A percentile compares a stretch with the other conserved stretches of the same genome.
Evolutionary conservation across 2,329 filamentous ascomycete genomes (phyloP).

Genomic region (Thelonectria olida): DNA sequence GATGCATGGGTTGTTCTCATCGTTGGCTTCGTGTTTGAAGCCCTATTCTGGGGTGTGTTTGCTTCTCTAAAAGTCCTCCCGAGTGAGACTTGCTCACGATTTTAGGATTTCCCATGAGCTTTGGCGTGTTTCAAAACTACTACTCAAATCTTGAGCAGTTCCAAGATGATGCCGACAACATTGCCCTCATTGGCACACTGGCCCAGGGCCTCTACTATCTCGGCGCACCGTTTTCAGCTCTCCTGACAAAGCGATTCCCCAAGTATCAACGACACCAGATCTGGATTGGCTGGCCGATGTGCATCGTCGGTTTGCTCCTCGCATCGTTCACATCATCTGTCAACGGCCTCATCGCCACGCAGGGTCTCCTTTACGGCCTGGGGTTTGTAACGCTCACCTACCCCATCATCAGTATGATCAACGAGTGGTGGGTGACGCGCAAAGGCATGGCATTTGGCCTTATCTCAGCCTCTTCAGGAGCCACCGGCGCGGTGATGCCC

Average conservation of each 20-base stretch:
- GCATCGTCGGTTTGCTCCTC: constrained; percentile 46
- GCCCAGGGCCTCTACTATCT: constrained; percentile 44
- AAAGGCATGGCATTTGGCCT: constrained; percentile 51
- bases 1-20: constrained; percentile 39
- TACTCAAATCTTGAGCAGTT: constrained; percentile 42
- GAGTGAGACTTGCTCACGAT: neutral
- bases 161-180: constrained; percentile 31
- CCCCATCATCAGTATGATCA: constrained; percentile 50
- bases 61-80: neutral
- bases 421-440: constrained; percentile 50
- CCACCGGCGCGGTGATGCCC: constrained; percentile 45
- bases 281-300: constrained; percentile 50
- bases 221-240: constrained; percentile 45
- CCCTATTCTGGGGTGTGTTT: constrained; percentile 41
- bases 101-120: constrained; percentile 42
- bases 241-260: constrained; percentile 45
- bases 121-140: constrained; percentile 44
- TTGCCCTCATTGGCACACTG: constrained; percentile 41
- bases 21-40: constrained; percentile 40
- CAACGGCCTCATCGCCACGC: constrained; percentile 48
- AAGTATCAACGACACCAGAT: constrained; percentile 48
- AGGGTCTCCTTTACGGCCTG: constrained; percentile 50
- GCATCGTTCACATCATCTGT: constrained; percentile 47
- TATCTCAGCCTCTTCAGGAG: constrained; percentile 43
- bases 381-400: constrained; percentile 51